phyloP scores from a whole-genome alignment of 257 asterid genomes.

The Solanum rostratum region DNA sequence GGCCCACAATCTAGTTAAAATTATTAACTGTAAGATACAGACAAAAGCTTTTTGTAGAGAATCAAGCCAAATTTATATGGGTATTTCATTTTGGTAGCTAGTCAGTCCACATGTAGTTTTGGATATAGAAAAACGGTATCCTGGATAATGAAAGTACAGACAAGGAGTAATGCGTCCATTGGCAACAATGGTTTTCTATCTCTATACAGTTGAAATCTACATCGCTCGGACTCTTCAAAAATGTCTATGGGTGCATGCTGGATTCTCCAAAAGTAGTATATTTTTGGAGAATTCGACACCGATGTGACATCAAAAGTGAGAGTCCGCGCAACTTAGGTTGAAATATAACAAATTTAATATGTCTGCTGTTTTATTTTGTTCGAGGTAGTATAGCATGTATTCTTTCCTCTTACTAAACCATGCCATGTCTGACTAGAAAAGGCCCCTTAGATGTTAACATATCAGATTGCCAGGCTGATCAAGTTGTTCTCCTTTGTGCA shows the following conservation, averaged over 20 bases:
- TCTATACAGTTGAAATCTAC: neutral
- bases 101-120: neutral
- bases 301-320: too few species aligned
- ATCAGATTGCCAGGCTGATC: neutral
- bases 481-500: constrained; percentile 15
- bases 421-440: neutral
- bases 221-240: too few species aligned
- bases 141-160: neutral
- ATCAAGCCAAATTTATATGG: neutral
- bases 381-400: neutral
- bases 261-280: too few species aligned
- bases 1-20: neutral
- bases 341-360: neutral
- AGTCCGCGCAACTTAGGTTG: too few species aligned
- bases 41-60: neutral
- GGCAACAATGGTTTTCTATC: neutral
- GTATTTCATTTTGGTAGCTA: neutral
- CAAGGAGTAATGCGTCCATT: neutral
- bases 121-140: neutral
- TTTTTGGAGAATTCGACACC: too few species aligned
- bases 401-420: neutral
- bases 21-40: neutral
- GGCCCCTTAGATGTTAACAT: neutral
- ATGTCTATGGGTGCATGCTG: too few species aligned
- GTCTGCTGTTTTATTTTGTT: neutral